These are phyloP conservation scores for Myxozyma kluyveri DNA, from an alignment of 805 yeast species.

Conservation along the genomic window DNA sequence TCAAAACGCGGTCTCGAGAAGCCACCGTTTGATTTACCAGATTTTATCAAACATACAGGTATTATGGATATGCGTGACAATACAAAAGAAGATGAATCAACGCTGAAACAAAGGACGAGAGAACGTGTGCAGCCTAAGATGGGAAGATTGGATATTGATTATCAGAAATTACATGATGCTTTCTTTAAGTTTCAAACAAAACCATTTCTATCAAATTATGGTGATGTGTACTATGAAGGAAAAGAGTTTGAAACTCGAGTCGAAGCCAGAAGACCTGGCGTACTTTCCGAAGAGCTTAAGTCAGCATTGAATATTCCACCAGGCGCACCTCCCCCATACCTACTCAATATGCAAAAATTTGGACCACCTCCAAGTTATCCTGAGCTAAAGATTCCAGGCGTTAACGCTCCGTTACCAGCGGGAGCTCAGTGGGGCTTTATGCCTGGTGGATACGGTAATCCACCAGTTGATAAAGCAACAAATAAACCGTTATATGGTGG, in stretches of 20 bases:
- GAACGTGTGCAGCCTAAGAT: constrained; percentile 86
- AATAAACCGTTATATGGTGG: constrained; percentile 39
- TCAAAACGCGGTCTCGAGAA: constrained; percentile 64
- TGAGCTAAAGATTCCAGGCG: constrained; percentile 56
- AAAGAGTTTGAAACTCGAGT: constrained; percentile 51
- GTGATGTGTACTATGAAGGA: constrained; percentile 80
- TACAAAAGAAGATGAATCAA: constrained; percentile 41
- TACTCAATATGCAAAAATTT: constrained; percentile 57
- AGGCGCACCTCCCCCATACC: constrained; percentile 75
- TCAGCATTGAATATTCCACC: constrained; percentile 67
- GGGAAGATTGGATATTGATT: constrained; percentile 84
- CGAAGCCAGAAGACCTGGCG: constrained; percentile 61
- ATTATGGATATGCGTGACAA: constrained; percentile 81
- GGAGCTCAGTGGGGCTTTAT: constrained; percentile 44
- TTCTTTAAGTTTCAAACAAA: constrained; percentile 77
- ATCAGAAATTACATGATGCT: constrained; percentile 75
- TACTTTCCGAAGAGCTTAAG: constrained; percentile 57
- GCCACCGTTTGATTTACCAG: constrained; percentile 73
- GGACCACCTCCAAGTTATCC: constrained; percentile 88
- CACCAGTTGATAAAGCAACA: constrained; percentile 38
- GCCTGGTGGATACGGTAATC: constrained; percentile 43
- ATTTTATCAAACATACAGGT: constrained; percentile 76
- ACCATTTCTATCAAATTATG: constrained; percentile 68
- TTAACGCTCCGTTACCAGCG: constrained; percentile 44
- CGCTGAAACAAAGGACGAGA: constrained; percentile 69